Evolutionary conservation across 2,329 filamentous ascomycete species (phyloP).

Genomic region (Tolypocladium inflatum): DNA sequence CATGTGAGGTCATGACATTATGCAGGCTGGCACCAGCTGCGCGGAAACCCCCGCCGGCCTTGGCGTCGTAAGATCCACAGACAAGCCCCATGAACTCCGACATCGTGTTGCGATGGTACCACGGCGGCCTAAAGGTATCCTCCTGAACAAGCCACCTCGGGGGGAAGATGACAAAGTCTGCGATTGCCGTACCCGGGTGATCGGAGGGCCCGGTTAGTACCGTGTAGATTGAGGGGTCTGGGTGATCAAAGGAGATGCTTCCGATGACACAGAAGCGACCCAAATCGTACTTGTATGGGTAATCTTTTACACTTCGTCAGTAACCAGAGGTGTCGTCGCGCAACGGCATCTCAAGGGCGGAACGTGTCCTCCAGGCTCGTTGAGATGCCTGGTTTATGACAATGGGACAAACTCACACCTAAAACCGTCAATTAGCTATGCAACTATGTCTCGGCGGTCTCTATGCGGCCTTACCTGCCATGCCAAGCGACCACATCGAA

Average conservation of each 20-base stretch:
- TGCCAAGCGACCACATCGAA: constrained; percentile 80
- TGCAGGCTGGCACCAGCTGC: constrained; percentile 52
- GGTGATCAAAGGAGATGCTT: constrained; percentile 64
- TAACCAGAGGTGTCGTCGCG: background rate
- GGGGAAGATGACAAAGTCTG: constrained; percentile 67
- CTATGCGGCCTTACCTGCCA: constrained; percentile 41
- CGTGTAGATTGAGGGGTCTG: constrained; percentile 70
- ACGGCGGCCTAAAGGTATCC: constrained; percentile 63
- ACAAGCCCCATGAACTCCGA: constrained; percentile 57
- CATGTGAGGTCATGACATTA: constrained; percentile 62
- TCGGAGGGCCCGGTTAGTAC: constrained; percentile 55
- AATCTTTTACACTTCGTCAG: constrained; percentile 26
- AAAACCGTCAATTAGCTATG: background rate
- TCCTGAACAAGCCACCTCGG: constrained; percentile 62
- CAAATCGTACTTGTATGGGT: constrained; percentile 75
- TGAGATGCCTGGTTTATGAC: background rate
- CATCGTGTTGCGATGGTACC: constrained; percentile 63
- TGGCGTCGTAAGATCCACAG: constrained; percentile 49
- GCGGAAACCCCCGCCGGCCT: constrained; percentile 47
- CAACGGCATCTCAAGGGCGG: background rate
- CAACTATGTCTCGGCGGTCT: background rate
- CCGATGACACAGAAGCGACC: constrained; percentile 71
- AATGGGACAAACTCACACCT: background rate
- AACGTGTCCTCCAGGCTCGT: background rate
- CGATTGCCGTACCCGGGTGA: constrained; percentile 52